Percentiles rank a stretch among this genome's conserved stretches.
Conservation (phyloP, 2,329 filamentous ascomycete genomes). For the Epichloe amarillans region DNA sequence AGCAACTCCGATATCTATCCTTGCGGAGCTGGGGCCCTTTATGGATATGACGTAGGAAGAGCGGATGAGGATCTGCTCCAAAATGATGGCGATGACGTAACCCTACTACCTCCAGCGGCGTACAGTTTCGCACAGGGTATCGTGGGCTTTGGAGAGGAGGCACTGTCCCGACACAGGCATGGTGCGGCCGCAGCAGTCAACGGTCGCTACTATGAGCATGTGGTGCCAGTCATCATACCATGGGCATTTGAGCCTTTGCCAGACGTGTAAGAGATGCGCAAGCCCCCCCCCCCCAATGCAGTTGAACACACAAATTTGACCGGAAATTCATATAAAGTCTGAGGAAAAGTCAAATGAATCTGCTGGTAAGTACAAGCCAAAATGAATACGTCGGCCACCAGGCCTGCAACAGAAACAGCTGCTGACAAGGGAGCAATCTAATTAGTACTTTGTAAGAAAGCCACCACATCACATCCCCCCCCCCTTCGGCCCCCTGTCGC, state of each 20-base stretch:
- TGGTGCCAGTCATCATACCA: slow-evolving; percentile 47
- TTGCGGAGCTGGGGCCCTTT: neutral
- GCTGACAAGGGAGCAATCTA: neutral
- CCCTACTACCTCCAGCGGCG: neutral
- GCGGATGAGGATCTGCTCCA: neutral
- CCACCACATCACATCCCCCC: neutral
- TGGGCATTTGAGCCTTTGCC: slow-evolving; percentile 35
- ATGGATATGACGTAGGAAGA: neutral
- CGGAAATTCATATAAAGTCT: neutral
- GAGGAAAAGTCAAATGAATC: slow-evolving; percentile 61
- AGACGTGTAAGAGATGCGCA: slow-evolving; percentile 18
- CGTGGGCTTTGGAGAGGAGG: slow-evolving; percentile 15
- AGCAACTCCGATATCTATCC: neutral
- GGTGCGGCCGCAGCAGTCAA: neutral
- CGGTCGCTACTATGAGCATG: slow-evolving; percentile 50
- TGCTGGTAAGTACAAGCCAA: slow-evolving; percentile 34
- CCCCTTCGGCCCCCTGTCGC: neutral
- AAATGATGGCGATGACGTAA: neutral
- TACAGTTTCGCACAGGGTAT: neutral
- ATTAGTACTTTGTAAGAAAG: slow-evolving; percentile 33
- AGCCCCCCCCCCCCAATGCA: neutral
- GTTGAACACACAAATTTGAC: neutral
- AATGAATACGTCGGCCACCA: neutral
- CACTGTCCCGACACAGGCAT: neutral
- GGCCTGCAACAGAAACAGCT: neutral